These are phyloP conservation scores for Saccharomycopsis sp. DNA, from an alignment of 805 yeast species.

Conservation along the genomic window DNA sequence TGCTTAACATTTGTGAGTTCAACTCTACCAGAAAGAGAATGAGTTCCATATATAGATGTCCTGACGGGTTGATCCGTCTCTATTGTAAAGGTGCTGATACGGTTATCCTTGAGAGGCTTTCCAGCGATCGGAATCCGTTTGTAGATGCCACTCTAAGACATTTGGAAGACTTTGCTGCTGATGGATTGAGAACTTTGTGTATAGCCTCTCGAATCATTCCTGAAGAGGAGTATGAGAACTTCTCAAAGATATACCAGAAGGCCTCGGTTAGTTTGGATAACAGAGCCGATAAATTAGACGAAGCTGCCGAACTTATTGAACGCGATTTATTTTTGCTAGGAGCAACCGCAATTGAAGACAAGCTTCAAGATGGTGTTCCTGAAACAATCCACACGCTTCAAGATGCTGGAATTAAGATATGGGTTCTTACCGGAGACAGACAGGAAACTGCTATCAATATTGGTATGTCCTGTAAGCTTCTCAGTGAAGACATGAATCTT, in stretches of 20 bases:
- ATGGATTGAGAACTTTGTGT: slow-evolving; percentile 92
- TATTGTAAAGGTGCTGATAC: slow-evolving; percentile 98
- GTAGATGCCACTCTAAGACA: slow-evolving; percentile 78
- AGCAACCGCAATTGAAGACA: slow-evolving; percentile 98
- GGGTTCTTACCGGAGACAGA: slow-evolving; percentile 98
- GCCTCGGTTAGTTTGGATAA: slow-evolving; percentile 80
- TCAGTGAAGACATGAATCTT: slow-evolving; percentile 94
- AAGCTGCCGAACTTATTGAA: slow-evolving; percentile 86
- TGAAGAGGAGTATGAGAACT: slow-evolving; percentile 65
- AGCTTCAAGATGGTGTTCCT: slow-evolving; percentile 96
- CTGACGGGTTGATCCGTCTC: slow-evolving; percentile 83
- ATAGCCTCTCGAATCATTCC: slow-evolving; percentile 78
- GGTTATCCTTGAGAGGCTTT: slow-evolving; percentile 81
- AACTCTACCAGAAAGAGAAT: slow-evolving; percentile 96
- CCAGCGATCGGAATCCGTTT: slow-evolving; percentile 63
- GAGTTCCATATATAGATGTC: slow-evolving; percentile 91
- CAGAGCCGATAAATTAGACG: slow-evolving; percentile 72
- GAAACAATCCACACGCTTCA: slow-evolving; percentile 93
- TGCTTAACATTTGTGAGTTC: slow-evolving; percentile 89
- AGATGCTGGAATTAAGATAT: slow-evolving; percentile 92
- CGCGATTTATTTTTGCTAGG: slow-evolving; percentile 74
- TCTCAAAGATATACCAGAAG: slow-evolving; percentile 61
- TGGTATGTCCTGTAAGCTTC: slow-evolving; percentile 93
- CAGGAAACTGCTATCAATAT: slow-evolving; percentile 98
- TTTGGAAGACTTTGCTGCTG: slow-evolving; percentile 93